Percentiles rank a stretch among this genome's conserved stretches.
These are phyloP conservation scores for Jatropha podagrica DNA, from an alignment of 441 rosid genomes.

Conservation along the genomic window DNA sequence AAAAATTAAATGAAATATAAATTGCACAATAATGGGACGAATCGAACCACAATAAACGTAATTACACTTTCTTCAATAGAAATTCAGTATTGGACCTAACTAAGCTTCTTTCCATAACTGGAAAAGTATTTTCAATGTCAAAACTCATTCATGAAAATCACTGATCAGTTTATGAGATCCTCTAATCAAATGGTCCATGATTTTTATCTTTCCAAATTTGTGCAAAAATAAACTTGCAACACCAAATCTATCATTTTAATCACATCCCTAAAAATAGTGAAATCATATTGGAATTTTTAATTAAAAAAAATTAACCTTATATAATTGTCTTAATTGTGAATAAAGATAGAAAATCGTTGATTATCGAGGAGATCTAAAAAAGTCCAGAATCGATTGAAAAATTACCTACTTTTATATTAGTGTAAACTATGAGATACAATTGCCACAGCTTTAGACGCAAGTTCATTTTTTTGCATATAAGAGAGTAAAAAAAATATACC, in stretches of 20 bases:
- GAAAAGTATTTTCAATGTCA: neutral
- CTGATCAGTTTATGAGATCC: neutral
- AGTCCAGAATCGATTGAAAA: neutral
- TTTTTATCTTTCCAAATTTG: neutral
- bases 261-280: neutral
- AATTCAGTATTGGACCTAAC: neutral
- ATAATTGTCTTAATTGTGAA: no score
- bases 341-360: no score
- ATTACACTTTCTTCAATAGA: neutral
- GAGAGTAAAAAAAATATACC: no score
- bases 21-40: neutral
- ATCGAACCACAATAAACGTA: neutral
- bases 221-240: neutral
- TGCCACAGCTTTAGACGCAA: constrained; percentile 62
- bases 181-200: neutral
- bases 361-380: no score
- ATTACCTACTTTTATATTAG: constrained; percentile 86
- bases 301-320: neutral
- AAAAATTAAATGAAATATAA: neutral
- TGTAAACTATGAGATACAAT: constrained; percentile 81
- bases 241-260: neutral
- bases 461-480: no score
- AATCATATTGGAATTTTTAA: neutral
- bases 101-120: neutral
- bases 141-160: neutral